These are phyloP conservation scores for Coix lacrymajobi DNA, from an alignment of 176 grass and related monocot species.

Conservation along the genomic window DNA sequence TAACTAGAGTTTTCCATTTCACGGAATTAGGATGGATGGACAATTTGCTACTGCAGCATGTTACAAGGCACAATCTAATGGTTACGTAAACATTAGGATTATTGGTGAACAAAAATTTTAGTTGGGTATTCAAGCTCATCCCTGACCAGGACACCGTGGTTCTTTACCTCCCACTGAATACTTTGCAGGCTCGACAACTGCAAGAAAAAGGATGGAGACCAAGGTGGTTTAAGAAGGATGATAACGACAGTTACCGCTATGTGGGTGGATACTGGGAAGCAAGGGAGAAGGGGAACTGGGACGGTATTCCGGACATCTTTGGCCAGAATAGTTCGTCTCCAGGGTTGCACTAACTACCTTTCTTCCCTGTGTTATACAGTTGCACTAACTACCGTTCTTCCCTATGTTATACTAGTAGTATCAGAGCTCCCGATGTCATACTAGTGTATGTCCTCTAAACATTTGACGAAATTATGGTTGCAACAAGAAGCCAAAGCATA, in stretches of 20 bases:
- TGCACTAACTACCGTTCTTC: slow-evolving; percentile 12
- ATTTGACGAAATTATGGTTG: not conserved
- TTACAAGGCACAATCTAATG: not conserved
- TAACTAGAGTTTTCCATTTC: not conserved
- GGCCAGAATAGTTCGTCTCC: slow-evolving; percentile 38
- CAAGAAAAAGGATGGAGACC: slow-evolving; percentile 95
- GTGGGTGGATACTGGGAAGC: slow-evolving; percentile 94
- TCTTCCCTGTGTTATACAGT: not conserved
- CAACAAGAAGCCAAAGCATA: not conserved
- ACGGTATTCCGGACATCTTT: slow-evolving; percentile 72
- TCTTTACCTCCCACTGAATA: not conserved
- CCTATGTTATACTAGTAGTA: slow-evolving; percentile 13
- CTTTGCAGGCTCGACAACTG: slow-evolving; percentile 66
- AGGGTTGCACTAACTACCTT: slow-evolving; percentile 17
- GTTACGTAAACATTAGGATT: not conserved
- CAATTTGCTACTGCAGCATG: not conserved
- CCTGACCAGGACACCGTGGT: not conserved
- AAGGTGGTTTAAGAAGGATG: slow-evolving; percentile 86
- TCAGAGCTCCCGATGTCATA: not conserved
- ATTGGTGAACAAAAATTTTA: not conserved
- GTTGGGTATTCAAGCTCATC: not conserved
- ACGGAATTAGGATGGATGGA: not conserved
- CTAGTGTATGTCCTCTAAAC: not conserved
- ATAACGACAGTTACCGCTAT: slow-evolving; percentile 72
- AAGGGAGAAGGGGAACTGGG: slow-evolving; percentile 69